phyloP scores from a whole-genome alignment of 345 rosid species.

The Lumnitzera racemosa region DNA sequence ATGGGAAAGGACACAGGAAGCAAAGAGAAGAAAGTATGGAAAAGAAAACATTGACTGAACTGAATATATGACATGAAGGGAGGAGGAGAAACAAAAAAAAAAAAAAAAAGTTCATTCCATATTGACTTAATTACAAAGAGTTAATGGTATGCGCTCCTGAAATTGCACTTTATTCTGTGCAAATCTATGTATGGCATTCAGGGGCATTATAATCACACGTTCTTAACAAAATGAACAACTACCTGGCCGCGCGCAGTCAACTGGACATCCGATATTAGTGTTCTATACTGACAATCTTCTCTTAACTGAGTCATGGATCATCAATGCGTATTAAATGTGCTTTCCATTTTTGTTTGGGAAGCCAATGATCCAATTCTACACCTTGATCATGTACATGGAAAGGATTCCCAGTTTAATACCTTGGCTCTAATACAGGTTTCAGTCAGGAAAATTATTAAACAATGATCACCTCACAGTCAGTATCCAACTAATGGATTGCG shows the following conservation, averaged over 20 bases:
- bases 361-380: no score
- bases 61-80: no score
- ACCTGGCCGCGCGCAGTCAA: background rate
- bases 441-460: no score
- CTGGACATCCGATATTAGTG: background rate
- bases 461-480: no score
- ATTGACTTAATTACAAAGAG: background rate
- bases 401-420: no score
- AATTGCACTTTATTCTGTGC: constrained; percentile 1
- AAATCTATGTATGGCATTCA: background rate
- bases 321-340: background rate
- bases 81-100: background rate
- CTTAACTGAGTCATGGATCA: background rate
- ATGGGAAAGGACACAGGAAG: no score
- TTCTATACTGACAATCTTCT: background rate
- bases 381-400: no score
- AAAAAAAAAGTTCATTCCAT: background rate
- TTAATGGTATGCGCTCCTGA: no score
- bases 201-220: background rate
- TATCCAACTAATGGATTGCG: no score
- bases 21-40: no score
- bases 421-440: no score
- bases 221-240: constrained; percentile 3
- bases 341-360: background rate
- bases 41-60: no score